Percentiles rank a stretch among this genome's conserved stretches.
phyloP scores from a whole-genome alignment of 352 stramenopile species.

The Globisporangium nagaii region DNA sequence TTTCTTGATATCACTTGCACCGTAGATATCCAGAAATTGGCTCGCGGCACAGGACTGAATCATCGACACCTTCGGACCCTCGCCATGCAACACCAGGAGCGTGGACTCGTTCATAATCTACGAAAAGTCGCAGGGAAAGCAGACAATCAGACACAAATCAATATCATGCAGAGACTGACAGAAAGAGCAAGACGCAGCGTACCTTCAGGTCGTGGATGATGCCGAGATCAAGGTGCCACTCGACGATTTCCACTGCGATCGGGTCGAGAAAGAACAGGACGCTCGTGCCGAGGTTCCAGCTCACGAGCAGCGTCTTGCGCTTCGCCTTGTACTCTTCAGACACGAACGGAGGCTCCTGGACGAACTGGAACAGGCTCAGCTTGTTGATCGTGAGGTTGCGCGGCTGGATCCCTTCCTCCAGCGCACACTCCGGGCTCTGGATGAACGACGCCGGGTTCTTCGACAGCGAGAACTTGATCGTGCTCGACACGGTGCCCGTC shows the following conservation, averaged over 20 bases:
- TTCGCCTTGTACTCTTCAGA: slow-evolving; percentile 33
- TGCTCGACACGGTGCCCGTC: slow-evolving; percentile 74
- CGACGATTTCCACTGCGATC: slow-evolving; percentile 76
- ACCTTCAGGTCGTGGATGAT: slow-evolving; percentile 85
- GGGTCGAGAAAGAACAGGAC: slow-evolving; percentile 83
- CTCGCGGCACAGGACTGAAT: slow-evolving; percentile 65
- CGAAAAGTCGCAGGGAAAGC: neutral
- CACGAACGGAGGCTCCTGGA: slow-evolving; percentile 51
- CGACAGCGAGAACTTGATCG: slow-evolving; percentile 75
- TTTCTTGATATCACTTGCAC: slow-evolving; percentile 45
- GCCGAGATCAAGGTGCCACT: slow-evolving; percentile 84
- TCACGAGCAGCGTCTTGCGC: slow-evolving; percentile 56
- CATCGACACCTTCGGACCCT: slow-evolving; percentile 63
- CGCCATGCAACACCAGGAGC: slow-evolving; percentile 67
- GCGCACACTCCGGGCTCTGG: slow-evolving; percentile 38
- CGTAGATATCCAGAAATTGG: slow-evolving; percentile 74
- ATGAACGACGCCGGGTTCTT: slow-evolving; percentile 63
- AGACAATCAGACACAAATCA: neutral
- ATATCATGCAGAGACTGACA: neutral
- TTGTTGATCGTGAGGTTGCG: slow-evolving; percentile 81
- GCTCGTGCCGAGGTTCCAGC: slow-evolving; percentile 76
- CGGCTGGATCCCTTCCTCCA: slow-evolving; percentile 63
- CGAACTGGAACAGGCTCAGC: slow-evolving; percentile 64
- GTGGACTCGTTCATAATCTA: slow-evolving; percentile 70
- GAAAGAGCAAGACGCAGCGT: neutral